phyloP scores from a whole-genome alignment of 2,329 filamentous ascomycete species.

The Calonectria henricotiae region DNA sequence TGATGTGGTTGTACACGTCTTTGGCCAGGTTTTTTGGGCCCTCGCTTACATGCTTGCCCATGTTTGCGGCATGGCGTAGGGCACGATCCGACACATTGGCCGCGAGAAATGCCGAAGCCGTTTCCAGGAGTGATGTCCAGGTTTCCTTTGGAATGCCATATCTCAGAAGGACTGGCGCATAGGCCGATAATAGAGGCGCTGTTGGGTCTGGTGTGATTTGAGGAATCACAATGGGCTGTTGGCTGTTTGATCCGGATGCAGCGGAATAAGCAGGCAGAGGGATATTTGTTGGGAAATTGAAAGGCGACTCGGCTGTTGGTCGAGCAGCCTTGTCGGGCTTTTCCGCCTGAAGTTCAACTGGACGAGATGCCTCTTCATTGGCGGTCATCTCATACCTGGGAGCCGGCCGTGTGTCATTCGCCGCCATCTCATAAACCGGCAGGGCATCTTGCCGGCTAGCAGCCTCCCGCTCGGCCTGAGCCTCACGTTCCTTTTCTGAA shows the following conservation, averaged over 20 bases:
- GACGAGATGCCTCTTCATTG: constrained; percentile 7
- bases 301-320: constrained; percentile 58
- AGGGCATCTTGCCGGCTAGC: constrained; percentile 22
- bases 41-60: constrained; percentile 57
- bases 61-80: constrained; percentile 62
- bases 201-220: constrained; percentile 57
- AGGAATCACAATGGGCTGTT: constrained; percentile 61
- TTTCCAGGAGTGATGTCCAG: constrained; percentile 58
- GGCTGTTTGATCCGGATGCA: constrained; percentile 38
- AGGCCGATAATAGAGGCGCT: constrained; percentile 61
- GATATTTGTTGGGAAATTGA: constrained; percentile 59
- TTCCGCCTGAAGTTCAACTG: neutral
- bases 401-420: neutral
- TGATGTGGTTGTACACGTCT: constrained; percentile 58
- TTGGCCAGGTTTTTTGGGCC: constrained; percentile 59
- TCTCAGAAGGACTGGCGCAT: constrained; percentile 58
- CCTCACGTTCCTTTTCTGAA: constrained; percentile 33
- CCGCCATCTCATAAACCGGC: constrained; percentile 24
- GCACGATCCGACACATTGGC: constrained; percentile 64
- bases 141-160: constrained; percentile 58
- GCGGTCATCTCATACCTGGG: constrained; percentile 8
- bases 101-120: constrained; percentile 64
- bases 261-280: constrained; percentile 55
- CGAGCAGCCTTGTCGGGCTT: neutral
- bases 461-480: constrained; percentile 21